Evolutionary conservation across 306 rosid species (phyloP), one percentile per base, ranked within the genome.

Genomic region (Fragaria ananassa): DNA sequence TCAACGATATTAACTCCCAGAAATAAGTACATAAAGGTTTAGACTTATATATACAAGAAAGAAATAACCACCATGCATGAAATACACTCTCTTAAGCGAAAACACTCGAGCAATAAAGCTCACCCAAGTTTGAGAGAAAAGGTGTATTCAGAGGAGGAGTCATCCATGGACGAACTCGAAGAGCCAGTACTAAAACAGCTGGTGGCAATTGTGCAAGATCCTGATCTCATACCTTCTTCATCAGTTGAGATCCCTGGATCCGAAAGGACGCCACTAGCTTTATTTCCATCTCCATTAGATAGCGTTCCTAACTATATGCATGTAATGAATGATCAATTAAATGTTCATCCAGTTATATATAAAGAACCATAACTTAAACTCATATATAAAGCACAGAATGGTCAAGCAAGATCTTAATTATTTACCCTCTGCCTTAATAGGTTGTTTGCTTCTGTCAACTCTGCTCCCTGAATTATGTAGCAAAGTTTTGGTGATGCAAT

Each of bases 221-320:
- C 85, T 11, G 85, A 81, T 29, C 77, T 58, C 76, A 74, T 13
- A 7, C 76, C 78, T 31, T 74, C 83, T 77, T 77, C 82, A 45
- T 27, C 34, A n/a, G 68, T 19, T 8, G 9, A 61, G 41, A 11
- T 53, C 51, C 76, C 84, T 11, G 77, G 39, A 29, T 76, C 86
- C 58, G 25, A 45, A 7, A 47, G 8, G 35, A 51, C 44, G 0
- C 67, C 41, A 1, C 19, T 27, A 27, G 37, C 65, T 60, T 18
- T 60, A 12, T 2, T 27, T 12, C 65, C 65, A 19, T 72, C 75
- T 11, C 73, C 79, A 44, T 27, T 54, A 6, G 54, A 78, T 67
- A 50, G 18, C 79, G 27, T 71, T 57, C 72, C 9, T 80, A 81
- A 49, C 85, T 85, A 74, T 69, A 74, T 53, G 44, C 45, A 42